Evolutionary conservation across 2,329 filamentous ascomycete genomes (phyloP).

Genomic region (Aotearoamyces nothofagi): DNA sequence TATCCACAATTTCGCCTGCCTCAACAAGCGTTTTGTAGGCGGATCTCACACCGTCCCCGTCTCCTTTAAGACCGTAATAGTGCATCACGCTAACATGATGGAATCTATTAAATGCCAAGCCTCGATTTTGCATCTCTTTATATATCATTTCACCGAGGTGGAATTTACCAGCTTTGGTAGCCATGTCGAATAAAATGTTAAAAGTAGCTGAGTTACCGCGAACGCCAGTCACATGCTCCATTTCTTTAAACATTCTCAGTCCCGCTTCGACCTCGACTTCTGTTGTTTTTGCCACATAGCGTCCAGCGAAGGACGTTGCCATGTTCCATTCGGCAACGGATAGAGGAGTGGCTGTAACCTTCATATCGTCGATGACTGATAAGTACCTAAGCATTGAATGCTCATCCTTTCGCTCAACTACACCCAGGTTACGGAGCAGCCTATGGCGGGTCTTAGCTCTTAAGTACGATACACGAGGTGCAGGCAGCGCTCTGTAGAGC

Average conservation of each 20-base stretch:
- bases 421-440: slow-evolving; percentile 16
- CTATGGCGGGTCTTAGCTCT: slow-evolving; percentile 13
- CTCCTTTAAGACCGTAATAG: slow-evolving; percentile 61
- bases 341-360: slow-evolving; percentile 54
- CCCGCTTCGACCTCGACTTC: slow-evolving; percentile 49
- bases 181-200: slow-evolving; percentile 81
- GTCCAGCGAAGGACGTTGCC: slow-evolving; percentile 65
- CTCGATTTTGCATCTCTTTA: slow-evolving; percentile 61
- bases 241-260: slow-evolving; percentile 71
- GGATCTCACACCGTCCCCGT: slow-evolving; percentile 58
- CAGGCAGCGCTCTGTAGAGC: slow-evolving; percentile 20
- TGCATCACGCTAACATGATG: slow-evolving; percentile 73
- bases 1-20: slow-evolving; percentile 77
- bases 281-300: slow-evolving; percentile 46
- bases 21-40: slow-evolving; percentile 76
- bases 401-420: slow-evolving; percentile 18
- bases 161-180: slow-evolving; percentile 74
- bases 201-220: slow-evolving; percentile 67
- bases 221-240: slow-evolving; percentile 60
- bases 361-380: slow-evolving; percentile 69
- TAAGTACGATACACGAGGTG: slow-evolving; percentile 18
- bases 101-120: slow-evolving; percentile 57
- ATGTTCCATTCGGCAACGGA: slow-evolving; percentile 63
- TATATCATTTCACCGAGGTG: slow-evolving; percentile 72
- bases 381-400: slow-evolving; percentile 69